Percentiles rank a stretch among this genome's conserved stretches.
Conservation (phyloP, 2,329 filamentous ascomycete species). For the Colletotrichum acutatum region DNA sequence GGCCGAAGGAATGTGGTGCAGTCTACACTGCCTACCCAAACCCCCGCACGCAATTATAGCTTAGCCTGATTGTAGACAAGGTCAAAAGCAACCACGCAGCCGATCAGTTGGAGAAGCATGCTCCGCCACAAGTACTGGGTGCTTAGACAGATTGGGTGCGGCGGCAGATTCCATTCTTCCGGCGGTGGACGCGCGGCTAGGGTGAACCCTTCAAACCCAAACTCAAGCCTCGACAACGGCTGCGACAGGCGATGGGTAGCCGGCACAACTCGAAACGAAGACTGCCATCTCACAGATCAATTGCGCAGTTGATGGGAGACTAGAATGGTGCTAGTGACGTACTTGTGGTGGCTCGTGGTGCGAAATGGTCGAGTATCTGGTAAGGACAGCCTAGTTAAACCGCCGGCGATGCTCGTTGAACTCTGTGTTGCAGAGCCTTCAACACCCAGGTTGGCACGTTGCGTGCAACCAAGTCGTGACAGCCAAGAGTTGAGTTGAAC, state of each 20-base stretch:
- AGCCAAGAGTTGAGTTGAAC: constrained; percentile 22
- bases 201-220: constrained; percentile 11
- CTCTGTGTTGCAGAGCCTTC: background rate
- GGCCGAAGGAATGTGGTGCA: background rate
- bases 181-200: constrained; percentile 1
- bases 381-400: background rate
- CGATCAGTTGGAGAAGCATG: background rate
- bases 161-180: background rate
- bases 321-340: background rate
- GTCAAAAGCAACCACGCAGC: background rate
- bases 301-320: too few relatives aligned
- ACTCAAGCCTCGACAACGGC: background rate
- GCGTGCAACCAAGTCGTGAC: background rate
- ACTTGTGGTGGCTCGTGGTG: background rate
- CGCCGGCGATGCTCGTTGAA: background rate
- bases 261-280: constrained; percentile 9
- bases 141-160: background rate
- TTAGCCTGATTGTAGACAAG: background rate
- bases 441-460: background rate
- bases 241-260: constrained; percentile 2
- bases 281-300: background rate
- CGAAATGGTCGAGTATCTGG: background rate
- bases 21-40: background rate
- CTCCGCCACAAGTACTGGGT: background rate
- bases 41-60: background rate